phyloP scores from a whole-genome alignment of 495 filamentous ascomycete genomes.

The Penicillium tannophilum region DNA sequence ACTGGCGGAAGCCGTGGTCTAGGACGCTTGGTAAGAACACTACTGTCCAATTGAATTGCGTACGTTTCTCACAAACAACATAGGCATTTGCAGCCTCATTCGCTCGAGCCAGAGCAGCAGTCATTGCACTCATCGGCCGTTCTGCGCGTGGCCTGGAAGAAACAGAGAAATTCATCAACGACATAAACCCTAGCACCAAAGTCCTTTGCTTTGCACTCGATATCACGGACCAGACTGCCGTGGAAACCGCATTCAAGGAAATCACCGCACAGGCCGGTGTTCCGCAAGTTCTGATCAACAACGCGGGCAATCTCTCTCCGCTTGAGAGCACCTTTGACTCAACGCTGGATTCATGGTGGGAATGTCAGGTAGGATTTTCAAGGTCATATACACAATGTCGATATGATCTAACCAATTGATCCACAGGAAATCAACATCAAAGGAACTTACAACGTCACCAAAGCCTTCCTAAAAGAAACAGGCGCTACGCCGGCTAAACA shows the following conservation, averaged over 20 bases:
- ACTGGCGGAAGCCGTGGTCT: slow-evolving; percentile 42
- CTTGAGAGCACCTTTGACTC: slow-evolving; percentile 21
- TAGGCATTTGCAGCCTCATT: slow-evolving; percentile 20
- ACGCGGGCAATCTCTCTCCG: slow-evolving; percentile 33
- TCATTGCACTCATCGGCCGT: slow-evolving; percentile 24
- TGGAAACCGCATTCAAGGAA: slow-evolving; percentile 35
- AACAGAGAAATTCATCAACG: slow-evolving; percentile 21
- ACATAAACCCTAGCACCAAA: slow-evolving; percentile 27
- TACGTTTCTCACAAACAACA: neutral
- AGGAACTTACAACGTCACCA: slow-evolving; percentile 41
- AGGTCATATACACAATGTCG: too few species aligned
- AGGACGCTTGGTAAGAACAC: slow-evolving; percentile 18
- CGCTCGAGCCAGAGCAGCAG: slow-evolving; percentile 17
- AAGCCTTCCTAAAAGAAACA: slow-evolving; percentile 37
- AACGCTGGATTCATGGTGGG: slow-evolving; percentile 39
- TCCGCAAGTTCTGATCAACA: slow-evolving; percentile 49
- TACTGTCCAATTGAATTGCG: neutral
- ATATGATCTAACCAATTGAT: neutral
- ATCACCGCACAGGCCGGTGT: slow-evolving; percentile 39
- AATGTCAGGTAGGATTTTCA: slow-evolving; percentile 15
- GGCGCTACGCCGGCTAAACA: slow-evolving; percentile 15
- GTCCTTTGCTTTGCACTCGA: slow-evolving; percentile 30
- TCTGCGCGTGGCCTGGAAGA: slow-evolving; percentile 27
- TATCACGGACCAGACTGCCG: slow-evolving; percentile 32
- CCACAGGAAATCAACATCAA: slow-evolving; percentile 46